Conservation (phyloP, 2,329 filamentous ascomycete species). For the Cordyceps pruinosa region DNA sequence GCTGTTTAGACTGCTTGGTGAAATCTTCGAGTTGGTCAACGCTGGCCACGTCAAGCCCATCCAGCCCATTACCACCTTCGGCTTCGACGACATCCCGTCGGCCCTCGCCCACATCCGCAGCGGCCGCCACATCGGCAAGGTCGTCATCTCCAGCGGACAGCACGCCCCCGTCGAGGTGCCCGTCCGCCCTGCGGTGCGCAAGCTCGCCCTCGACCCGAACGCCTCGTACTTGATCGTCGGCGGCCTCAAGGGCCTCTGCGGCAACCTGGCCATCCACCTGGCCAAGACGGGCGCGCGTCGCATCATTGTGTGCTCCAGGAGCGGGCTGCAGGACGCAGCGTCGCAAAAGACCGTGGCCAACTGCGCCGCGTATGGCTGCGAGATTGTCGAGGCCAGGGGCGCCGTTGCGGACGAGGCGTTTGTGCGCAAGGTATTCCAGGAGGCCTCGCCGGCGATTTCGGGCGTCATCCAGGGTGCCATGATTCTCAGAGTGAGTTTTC, state of each 20-base stretch:
- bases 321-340: slow-evolving; percentile 16
- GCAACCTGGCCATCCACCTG: slow-evolving; percentile 22
- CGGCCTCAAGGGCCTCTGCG: slow-evolving; percentile 23
- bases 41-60: slow-evolving; percentile 18
- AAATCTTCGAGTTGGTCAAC: slow-evolving; percentile 17
- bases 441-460: slow-evolving; percentile 21
- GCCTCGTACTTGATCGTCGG: slow-evolving; percentile 23
- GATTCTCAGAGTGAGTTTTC: slow-evolving; percentile 19
- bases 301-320: slow-evolving; percentile 21
- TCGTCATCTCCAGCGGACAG: slow-evolving; percentile 11
- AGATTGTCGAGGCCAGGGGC: slow-evolving; percentile 18
- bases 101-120: slow-evolving; percentile 34
- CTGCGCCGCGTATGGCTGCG: slow-evolving; percentile 16
- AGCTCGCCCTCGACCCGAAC: not conserved
- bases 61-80: slow-evolving; percentile 19
- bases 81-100: slow-evolving; percentile 23
- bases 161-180: not conserved
- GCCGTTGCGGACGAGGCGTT: slow-evolving; percentile 21
- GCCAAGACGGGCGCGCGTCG: slow-evolving; percentile 21
- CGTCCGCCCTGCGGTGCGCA: not conserved
- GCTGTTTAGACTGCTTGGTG: slow-evolving; percentile 9
- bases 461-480: slow-evolving; percentile 33
- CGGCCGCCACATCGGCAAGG: slow-evolving; percentile 35
- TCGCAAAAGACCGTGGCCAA: slow-evolving; percentile 14
- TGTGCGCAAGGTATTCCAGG: slow-evolving; percentile 16